A percentile compares a stretch with the other conserved stretches of the same genome.
Evolutionary conservation across 495 filamentous ascomycete species (phyloP).

Genomic region (Aspergillus hancockii): DNA sequence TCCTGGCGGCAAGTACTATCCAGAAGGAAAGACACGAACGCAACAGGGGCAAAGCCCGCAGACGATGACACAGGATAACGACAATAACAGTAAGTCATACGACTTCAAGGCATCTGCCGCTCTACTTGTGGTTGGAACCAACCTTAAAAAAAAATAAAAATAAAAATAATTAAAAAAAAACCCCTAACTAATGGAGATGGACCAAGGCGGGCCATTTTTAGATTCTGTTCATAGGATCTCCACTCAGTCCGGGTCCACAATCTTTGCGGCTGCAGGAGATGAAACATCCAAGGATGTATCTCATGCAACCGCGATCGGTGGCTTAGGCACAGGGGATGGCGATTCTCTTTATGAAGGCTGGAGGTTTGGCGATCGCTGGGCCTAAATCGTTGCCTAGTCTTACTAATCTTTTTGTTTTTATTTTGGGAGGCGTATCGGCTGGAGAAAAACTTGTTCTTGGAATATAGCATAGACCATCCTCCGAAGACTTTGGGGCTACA

Average conservation of each 20-base stretch:
- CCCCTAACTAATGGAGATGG: slow-evolving; percentile 9
- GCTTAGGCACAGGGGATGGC: neutral
- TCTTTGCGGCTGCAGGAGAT: neutral
- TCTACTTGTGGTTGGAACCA: slow-evolving; percentile 5
- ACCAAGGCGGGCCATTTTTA: neutral
- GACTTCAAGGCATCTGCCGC: slow-evolving; percentile 1
- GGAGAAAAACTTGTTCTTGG: neutral
- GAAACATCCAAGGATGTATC: slow-evolving; percentile 1
- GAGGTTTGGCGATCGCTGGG: slow-evolving; percentile 23
- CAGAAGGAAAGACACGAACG: slow-evolving; percentile 28
- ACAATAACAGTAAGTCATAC: slow-evolving; percentile 20
- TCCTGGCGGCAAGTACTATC: slow-evolving; percentile 52
- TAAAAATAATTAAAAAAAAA: neutral
- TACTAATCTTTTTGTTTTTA: neutral
- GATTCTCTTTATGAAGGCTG: slow-evolving; percentile 18
- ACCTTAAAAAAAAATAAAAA: neutral
- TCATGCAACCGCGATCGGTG: neutral
- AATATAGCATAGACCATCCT: neutral
- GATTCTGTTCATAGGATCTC: neutral
- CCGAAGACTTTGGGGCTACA: neutral
- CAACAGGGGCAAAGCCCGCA: slow-evolving; percentile 5
- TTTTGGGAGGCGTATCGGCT: neutral
- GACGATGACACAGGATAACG: neutral
- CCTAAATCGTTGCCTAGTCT: slow-evolving; percentile 11
- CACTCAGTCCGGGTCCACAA: neutral